A percentile compares a stretch with the other conserved stretches of the same genome.
phyloP scores from a whole-genome alignment of 2,329 filamentous ascomycete species.

The Paraconiothyrium sp. region DNA sequence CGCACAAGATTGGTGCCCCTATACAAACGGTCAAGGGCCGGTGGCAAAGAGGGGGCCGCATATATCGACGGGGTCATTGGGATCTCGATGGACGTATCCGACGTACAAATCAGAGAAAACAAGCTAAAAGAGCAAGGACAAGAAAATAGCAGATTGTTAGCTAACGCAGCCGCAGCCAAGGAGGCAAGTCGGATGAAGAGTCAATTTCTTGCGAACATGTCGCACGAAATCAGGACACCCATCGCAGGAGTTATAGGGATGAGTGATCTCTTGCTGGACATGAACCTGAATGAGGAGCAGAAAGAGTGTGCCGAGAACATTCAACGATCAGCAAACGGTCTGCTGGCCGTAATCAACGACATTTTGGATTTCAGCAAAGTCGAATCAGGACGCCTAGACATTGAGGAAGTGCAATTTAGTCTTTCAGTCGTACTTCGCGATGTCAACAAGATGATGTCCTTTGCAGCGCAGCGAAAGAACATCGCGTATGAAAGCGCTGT shows the following conservation, averaged over 20 bases:
- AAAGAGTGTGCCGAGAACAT: constrained; percentile 80
- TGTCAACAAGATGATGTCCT: constrained; percentile 86
- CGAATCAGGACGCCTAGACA: constrained; percentile 78
- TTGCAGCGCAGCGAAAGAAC: constrained; percentile 82
- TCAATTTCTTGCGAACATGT: constrained; percentile 83
- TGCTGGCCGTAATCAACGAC: constrained; percentile 89
- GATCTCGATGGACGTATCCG: constrained; percentile 82
- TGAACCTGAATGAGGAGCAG: constrained; percentile 74
- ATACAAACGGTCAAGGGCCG: constrained; percentile 63
- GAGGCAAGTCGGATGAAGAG: constrained; percentile 83
- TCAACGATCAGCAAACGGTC: constrained; percentile 79
- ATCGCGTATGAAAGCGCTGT: constrained; percentile 75
- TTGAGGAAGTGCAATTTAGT: constrained; percentile 83
- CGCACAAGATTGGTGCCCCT: constrained; percentile 76
- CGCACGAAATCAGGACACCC: constrained; percentile 80
- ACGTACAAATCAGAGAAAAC: constrained; percentile 71
- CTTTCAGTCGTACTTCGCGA: constrained; percentile 78
- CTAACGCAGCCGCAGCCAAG: constrained; percentile 80
- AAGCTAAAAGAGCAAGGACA: constrained; percentile 71
- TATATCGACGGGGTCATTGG: constrained; percentile 77
- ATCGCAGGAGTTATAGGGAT: constrained; percentile 85
- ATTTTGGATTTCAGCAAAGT: constrained; percentile 91
- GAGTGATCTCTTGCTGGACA: constrained; percentile 77
- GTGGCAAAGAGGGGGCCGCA: constrained; percentile 60
- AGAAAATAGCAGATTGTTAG: constrained; percentile 75